Percentiles rank a stretch among this genome's conserved stretches.
These are phyloP conservation scores for Zhuliangozyma parablackwelliae DNA, from an alignment of 1,139 yeast genomes.

Conservation along the genomic window DNA sequence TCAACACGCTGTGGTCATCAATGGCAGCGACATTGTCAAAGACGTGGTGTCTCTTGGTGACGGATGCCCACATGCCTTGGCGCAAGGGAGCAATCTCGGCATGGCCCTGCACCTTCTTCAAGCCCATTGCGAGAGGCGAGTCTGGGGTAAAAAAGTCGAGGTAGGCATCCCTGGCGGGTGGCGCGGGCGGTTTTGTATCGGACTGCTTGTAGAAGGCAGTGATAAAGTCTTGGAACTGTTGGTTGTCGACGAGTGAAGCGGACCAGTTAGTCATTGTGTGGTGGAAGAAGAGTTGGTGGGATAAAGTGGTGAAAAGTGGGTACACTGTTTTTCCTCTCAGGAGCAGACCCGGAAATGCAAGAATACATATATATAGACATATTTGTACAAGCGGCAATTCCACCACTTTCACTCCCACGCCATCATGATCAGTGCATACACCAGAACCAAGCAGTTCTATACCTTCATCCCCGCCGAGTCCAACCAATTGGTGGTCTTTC, in stretches of 20 bases:
- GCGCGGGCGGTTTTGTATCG: conserved; percentile 17
- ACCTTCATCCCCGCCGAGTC: conserved; percentile 4
- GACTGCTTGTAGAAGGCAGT: conserved; percentile 15
- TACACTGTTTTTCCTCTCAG: no score
- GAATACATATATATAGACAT: no score
- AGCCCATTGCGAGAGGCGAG: conserved; percentile 17
- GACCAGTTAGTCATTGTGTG: conserved; percentile 7
- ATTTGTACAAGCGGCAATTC: no score
- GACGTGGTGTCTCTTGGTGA: conserved; percentile 18
- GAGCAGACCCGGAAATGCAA: no score
- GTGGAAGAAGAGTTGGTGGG: background rate
- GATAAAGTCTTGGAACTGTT: conserved; percentile 12
- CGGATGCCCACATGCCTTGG: conserved; percentile 19
- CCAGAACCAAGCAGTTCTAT: conserved; percentile 5
- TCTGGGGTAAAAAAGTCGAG: conserved; percentile 12
- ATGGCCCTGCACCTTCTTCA: conserved; percentile 9
- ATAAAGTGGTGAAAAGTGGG: no score
- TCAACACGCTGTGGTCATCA: conserved; percentile 6
- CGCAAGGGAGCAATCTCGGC: conserved; percentile 14
- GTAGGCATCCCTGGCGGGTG: conserved; percentile 14
- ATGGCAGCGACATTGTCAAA: conserved; percentile 15
- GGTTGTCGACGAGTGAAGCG: conserved; percentile 5
- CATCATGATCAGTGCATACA: conserved; percentile 8
- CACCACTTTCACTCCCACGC: no score
- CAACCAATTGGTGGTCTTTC: conserved; percentile 11